A percentile compares a stretch with the other conserved stretches of the same genome.
Evolutionary conservation across 2,329 filamentous ascomycete species (phyloP).

Genomic region (Orbilia blumenaviensis): DNA sequence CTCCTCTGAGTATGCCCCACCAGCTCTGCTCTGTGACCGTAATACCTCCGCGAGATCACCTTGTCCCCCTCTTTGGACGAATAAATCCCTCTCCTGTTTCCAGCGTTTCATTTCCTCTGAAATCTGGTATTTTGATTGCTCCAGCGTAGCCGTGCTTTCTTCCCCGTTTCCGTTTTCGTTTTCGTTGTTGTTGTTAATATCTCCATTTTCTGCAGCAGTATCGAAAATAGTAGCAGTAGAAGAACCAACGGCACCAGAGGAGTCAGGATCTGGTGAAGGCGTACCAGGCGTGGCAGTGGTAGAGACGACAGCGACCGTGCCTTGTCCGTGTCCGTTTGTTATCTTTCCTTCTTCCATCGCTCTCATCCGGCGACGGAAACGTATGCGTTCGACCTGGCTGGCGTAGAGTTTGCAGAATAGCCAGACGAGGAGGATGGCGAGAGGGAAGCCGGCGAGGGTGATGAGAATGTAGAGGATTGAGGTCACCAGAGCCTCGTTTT

Average conservation of each 20-base stretch:
- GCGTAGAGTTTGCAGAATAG: background rate
- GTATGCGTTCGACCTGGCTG: background rate
- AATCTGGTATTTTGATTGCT: background rate
- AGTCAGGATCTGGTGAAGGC: no score
- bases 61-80: background rate
- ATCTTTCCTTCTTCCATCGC: background rate
- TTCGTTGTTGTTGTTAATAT: background rate
- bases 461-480: conserved; percentile 11
- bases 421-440: background rate
- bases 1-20: background rate
- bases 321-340: no score
- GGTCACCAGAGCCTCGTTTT: background rate
- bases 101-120: background rate
- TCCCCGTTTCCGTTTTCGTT: no score
- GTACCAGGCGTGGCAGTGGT: background rate
- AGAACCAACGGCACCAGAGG: background rate
- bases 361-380: background rate
- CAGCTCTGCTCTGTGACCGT: background rate
- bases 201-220: background rate
- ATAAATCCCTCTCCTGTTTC: background rate
- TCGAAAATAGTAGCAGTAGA: background rate
- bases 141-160: background rate
- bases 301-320: no score
- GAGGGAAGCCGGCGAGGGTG: background rate
- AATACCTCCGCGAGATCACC: background rate